A percentile compares a stretch with the other conserved stretches of the same genome.
Conservation (phyloP, 805 yeast genomes). For the Candida sithepensis region DNA sequence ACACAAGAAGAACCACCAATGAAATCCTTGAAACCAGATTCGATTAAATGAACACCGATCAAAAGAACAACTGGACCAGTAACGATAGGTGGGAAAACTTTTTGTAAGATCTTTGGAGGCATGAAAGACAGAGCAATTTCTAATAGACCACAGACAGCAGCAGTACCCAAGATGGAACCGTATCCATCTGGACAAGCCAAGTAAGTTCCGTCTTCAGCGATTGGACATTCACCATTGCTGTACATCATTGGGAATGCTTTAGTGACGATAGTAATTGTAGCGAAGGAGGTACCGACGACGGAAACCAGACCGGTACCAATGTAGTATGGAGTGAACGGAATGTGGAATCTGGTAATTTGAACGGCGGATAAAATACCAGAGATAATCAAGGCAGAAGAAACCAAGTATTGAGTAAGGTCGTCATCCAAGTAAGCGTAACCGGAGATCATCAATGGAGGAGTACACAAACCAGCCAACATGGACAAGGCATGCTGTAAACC, state of each 20-base stretch:
- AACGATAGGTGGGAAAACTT: conserved; percentile 81
- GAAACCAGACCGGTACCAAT: conserved; percentile 87
- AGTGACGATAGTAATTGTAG: conserved; percentile 76
- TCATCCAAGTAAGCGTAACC: conserved; percentile 54
- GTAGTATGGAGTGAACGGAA: conserved; percentile 68
- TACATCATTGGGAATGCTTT: conserved; percentile 83
- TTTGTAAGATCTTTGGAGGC: conserved; percentile 70
- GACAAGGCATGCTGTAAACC: conserved; percentile 88
- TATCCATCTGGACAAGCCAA: conserved; percentile 88
- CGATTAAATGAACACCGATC: conserved; percentile 69
- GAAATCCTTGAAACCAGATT: conserved; percentile 79
- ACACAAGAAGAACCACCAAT: conserved; percentile 76
- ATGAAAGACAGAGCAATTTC: conserved; percentile 72
- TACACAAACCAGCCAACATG: conserved; percentile 87
- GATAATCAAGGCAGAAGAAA: conserved; percentile 67
- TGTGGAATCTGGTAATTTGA: conserved; percentile 79
- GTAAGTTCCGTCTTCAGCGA: conserved; percentile 56
- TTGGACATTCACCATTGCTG: conserved; percentile 61
- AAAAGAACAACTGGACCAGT: conserved; percentile 91
- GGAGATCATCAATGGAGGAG: conserved; percentile 78
- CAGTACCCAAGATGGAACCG: conserved; percentile 81
- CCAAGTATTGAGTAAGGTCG: conserved; percentile 54
- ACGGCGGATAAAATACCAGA: conserved; percentile 67
- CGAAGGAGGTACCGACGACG: conserved; percentile 89
- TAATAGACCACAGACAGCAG: conserved; percentile 70